These are phyloP conservation scores for Cryphonectria japonica DNA, from an alignment of 2,329 filamentous ascomycete genomes.

Conservation along the genomic window DNA sequence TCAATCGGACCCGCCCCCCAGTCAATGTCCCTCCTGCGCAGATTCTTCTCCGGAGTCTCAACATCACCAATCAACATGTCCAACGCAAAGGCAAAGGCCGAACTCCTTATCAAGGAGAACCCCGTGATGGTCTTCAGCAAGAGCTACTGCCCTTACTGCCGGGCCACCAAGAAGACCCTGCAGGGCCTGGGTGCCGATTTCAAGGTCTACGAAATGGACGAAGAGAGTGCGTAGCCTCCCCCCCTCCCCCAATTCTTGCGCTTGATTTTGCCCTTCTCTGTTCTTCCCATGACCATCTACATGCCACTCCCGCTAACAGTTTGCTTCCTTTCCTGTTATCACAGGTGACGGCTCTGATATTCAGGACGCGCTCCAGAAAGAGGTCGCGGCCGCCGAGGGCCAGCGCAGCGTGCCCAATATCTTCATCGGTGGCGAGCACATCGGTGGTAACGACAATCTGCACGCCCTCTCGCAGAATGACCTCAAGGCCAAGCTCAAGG, in stretches of 20 bases:
- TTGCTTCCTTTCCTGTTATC: background rate
- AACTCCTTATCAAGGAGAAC: slow-evolving; percentile 87
- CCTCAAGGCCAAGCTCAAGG: slow-evolving; percentile 53
- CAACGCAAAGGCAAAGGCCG: slow-evolving; percentile 79
- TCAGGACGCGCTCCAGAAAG: slow-evolving; percentile 74
- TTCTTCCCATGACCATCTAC: too few relatives aligned
- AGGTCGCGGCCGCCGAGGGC: slow-evolving; percentile 62
- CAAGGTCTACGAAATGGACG: slow-evolving; percentile 79
- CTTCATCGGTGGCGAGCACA: slow-evolving; percentile 88
- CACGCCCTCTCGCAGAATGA: slow-evolving; percentile 65
- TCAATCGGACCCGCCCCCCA: slow-evolving; percentile 30
- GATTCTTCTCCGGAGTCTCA: slow-evolving; percentile 64
- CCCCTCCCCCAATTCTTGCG: background rate
- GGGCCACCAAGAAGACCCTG: slow-evolving; percentile 75
- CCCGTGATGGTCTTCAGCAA: slow-evolving; percentile 95
- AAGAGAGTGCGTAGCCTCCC: slow-evolving; percentile 67
- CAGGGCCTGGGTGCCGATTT: slow-evolving; percentile 72
- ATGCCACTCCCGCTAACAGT: background rate
- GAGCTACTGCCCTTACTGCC: slow-evolving; percentile 94
- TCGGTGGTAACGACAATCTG: slow-evolving; percentile 93
- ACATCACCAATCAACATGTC: slow-evolving; percentile 73
- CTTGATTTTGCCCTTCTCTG: background rate
- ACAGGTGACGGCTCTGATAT: slow-evolving; percentile 80
- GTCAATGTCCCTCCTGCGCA: slow-evolving; percentile 69
- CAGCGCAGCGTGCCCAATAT: slow-evolving; percentile 95